These are phyloP conservation scores for Diospyros lotus DNA, from an alignment of 148 eudicot species.

Conservation along the genomic window DNA sequence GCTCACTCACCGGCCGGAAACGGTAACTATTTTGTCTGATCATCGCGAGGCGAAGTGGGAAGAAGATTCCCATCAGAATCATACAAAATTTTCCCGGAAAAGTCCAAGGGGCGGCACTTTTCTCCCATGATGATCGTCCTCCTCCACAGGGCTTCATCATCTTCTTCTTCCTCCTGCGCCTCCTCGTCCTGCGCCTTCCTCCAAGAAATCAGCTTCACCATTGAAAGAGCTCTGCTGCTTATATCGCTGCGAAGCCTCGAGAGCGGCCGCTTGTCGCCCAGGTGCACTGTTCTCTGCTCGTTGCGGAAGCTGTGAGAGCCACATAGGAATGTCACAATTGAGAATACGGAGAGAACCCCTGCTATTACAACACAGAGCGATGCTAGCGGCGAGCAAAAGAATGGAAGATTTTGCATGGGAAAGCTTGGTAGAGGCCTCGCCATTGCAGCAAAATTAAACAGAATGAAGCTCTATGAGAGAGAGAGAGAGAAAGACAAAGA, in stretches of 20 bases:
- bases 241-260: slow-evolving; percentile 26
- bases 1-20: no score
- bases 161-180: slow-evolving; percentile 1
- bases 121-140: slow-evolving; percentile 76
- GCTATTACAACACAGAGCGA: slow-evolving; percentile 13
- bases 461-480: background rate
- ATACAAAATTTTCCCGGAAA: slow-evolving; percentile 73
- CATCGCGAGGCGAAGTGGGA: slow-evolving; percentile 12
- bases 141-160: slow-evolving; percentile 57
- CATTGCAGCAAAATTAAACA: slow-evolving; percentile 9
- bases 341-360: slow-evolving; percentile 28
- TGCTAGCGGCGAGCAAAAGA: slow-evolving; percentile 11
- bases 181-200: slow-evolving; percentile 33
- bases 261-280: slow-evolving; percentile 17
- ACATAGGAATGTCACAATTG: slow-evolving; percentile 39
- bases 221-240: slow-evolving; percentile 45
- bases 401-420: slow-evolving; percentile 7
- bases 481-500: no score
- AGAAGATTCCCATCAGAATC: slow-evolving; percentile 61
- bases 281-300: slow-evolving; percentile 12
- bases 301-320: slow-evolving; percentile 26
- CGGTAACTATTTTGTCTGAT: no score
- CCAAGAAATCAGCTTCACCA: slow-evolving; percentile 56
- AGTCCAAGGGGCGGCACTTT: slow-evolving; percentile 61
- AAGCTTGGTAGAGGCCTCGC: slow-evolving; percentile 19